Conservation (phyloP, 345 rosid genomes). For the Eucalyptus melliodora region DNA sequence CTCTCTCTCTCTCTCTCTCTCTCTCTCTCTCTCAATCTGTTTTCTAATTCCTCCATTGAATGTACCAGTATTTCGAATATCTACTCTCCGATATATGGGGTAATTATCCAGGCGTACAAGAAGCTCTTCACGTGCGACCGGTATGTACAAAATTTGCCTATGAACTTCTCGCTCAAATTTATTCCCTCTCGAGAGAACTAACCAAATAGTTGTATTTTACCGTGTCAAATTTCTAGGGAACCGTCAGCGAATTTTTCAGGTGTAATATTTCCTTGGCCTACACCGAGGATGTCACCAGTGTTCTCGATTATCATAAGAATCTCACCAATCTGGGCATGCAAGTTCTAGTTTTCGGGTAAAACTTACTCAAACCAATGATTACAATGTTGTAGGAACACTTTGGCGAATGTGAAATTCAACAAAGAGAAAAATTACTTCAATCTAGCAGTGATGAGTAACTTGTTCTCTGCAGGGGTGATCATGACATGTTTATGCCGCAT, state of each 20-base stretch:
- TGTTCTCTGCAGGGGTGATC: slow-evolving; percentile 13
- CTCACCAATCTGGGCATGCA: slow-evolving; percentile 1
- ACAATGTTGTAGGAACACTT: not conserved
- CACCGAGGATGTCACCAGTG: not conserved
- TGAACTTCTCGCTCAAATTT: not conserved
- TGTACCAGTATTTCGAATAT: not conserved
- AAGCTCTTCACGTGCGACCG: slow-evolving; percentile 9
- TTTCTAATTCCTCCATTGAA: not conserved
- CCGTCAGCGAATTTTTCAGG: not conserved
- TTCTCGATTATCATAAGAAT: not conserved
- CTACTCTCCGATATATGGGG: slow-evolving; percentile 1
- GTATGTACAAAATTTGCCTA: not conserved
- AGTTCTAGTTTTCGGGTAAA: slow-evolving; percentile 5
- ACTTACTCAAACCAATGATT: not conserved
- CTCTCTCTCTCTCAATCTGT: not conserved
- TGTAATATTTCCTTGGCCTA: slow-evolving; percentile 7
- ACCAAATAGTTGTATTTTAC: not conserved
- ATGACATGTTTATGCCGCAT: slow-evolving; percentile 11
- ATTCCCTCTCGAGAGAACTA: not conserved
- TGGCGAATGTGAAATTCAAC: not conserved
- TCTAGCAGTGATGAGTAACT: not conserved
- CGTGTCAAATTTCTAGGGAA: slow-evolving; percentile 3
- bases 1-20: not conserved
- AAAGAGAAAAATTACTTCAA: not conserved
- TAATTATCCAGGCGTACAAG: slow-evolving; percentile 9